Evolutionary conservation across 257 asterid species (phyloP).

Genomic region (Voacanga thouarsii): DNA sequence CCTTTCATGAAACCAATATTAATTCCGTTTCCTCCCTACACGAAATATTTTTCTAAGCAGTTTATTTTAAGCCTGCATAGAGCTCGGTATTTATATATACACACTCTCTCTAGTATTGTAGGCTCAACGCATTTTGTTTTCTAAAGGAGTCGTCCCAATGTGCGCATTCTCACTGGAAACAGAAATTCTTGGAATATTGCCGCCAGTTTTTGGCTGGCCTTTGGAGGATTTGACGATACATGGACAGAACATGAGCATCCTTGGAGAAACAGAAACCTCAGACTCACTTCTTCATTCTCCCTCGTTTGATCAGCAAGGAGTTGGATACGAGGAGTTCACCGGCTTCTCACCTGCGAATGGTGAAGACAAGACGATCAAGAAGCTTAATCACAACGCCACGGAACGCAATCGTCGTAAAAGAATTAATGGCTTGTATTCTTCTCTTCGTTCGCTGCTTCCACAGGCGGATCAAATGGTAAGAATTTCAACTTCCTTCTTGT

Average conservation of each 20-base stretch:
- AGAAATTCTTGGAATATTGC: background rate
- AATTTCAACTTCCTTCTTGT: background rate
- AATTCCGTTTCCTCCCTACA: too few species aligned
- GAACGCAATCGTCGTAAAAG: conserved; percentile 75
- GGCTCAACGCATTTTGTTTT: background rate
- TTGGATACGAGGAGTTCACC: background rate
- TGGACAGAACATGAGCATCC: background rate
- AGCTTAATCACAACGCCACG: conserved; percentile 70
- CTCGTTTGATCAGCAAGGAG: background rate
- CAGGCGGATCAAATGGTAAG: conserved; percentile 43
- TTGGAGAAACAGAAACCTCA: conserved; percentile 14
- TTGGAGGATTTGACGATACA: conserved; percentile 7
- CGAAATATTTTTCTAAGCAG: too few species aligned
- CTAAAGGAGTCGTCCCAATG: background rate
- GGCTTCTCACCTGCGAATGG: background rate
- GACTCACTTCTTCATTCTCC: conserved; percentile 12
- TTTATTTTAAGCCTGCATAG: too few species aligned
- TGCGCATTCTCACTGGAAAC: background rate
- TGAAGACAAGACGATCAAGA: conserved; percentile 31
- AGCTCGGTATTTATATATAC: too few species aligned
- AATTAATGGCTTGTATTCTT: conserved; percentile 51
- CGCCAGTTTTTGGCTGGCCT: conserved; percentile 7
- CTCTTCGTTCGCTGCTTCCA: conserved; percentile 76
- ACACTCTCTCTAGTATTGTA: background rate
- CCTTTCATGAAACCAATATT: too few species aligned